A percentile compares a stretch with the other conserved stretches of the same genome.
These are phyloP conservation scores for Musa beccarii DNA, from an alignment of 176 grass and related monocot genomes.

Conservation along the genomic window DNA sequence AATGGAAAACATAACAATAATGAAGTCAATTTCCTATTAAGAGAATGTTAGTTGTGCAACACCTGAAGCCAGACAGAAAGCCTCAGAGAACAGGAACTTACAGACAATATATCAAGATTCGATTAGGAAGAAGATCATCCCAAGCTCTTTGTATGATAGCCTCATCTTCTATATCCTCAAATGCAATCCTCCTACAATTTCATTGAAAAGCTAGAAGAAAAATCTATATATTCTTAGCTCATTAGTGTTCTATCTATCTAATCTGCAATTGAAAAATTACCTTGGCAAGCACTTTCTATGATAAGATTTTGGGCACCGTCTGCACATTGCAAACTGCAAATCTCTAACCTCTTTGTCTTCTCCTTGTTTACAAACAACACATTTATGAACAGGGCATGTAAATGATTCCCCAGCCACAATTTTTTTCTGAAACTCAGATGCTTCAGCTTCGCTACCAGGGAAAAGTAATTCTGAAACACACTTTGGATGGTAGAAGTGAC, in stretches of 20 bases:
- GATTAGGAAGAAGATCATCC: slow-evolving; percentile 40
- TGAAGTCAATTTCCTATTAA: neutral
- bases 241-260: neutral
- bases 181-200: slow-evolving; percentile 42
- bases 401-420: slow-evolving; percentile 52
- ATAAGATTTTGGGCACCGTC: slow-evolving; percentile 82
- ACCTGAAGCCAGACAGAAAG: slow-evolving; percentile 4
- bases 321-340: slow-evolving; percentile 79
- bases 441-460: slow-evolving; percentile 35
- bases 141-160: slow-evolving; percentile 54
- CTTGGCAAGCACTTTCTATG: slow-evolving; percentile 90
- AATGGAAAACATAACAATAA: slow-evolving; percentile 21
- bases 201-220: slow-evolving; percentile 7
- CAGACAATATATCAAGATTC: slow-evolving; percentile 74
- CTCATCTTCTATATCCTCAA: slow-evolving; percentile 40
- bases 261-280: slow-evolving; percentile 27
- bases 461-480: slow-evolving; percentile 58
- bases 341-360: slow-evolving; percentile 52
- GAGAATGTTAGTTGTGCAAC: slow-evolving; percentile 12
- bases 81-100: slow-evolving; percentile 26
- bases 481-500: slow-evolving; percentile 88
- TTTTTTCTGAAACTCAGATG: slow-evolving; percentile 44
- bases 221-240: neutral
- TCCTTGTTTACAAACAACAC: slow-evolving; percentile 52
- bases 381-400: slow-evolving; percentile 79